Percentiles rank a stretch among this genome's conserved stretches.
These are phyloP conservation scores for Eragrostis nindensis DNA, from an alignment of 176 grass and related monocot species.

Conservation along the genomic window DNA sequence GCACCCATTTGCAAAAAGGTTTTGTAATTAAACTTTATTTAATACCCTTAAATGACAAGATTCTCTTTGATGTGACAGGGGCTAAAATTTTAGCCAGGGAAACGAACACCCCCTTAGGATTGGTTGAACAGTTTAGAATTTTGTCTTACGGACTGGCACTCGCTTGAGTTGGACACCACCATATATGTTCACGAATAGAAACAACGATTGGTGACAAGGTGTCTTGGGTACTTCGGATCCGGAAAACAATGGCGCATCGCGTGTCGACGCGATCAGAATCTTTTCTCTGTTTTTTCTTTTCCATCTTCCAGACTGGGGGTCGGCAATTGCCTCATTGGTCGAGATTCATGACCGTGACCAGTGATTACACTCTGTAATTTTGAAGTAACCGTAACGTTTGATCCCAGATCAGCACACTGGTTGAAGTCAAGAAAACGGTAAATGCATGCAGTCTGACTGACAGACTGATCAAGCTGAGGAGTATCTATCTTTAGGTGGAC, in stretches of 20 bases:
- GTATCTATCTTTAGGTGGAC: conserved; percentile 38
- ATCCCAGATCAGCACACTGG: neutral
- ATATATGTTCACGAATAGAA: neutral
- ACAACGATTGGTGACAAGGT: neutral
- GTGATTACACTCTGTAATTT: neutral
- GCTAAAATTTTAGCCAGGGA: too few species aligned
- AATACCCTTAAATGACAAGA: too few species aligned
- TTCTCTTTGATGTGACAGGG: too few species aligned
- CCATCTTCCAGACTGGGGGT: neutral
- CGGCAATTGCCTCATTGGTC: neutral
- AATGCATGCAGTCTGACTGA: neutral
- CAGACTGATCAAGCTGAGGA: neutral
- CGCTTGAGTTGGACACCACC: neutral
- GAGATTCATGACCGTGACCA: neutral
- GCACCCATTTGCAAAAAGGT: too few species aligned
- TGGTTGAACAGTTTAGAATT: neutral
- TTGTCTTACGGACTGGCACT: neutral
- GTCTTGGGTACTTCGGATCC: neutral
- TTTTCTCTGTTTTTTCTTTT: neutral
- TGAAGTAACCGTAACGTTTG: neutral
- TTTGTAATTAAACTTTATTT: too few species aligned
- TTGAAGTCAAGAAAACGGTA: too few species aligned
- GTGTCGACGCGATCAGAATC: neutral
- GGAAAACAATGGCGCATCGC: neutral
- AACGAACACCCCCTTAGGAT: too few species aligned